Evolutionary conservation across 768 basidiomycete species (phyloP), one percentile per base, ranked within the genome.

Genomic region (Leccinum imitatum): DNA sequence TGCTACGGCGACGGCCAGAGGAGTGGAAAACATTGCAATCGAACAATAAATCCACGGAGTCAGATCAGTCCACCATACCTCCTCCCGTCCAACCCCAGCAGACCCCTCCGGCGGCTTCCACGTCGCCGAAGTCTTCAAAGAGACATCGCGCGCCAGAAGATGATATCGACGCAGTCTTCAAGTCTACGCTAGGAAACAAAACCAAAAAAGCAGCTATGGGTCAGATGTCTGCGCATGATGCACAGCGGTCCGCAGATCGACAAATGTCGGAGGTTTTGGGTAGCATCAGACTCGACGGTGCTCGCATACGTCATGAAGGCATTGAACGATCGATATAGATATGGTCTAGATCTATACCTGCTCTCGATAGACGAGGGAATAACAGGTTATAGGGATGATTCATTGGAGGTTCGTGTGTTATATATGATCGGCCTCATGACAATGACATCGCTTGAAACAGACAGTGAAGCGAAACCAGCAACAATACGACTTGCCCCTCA

Each of bases 321-420:
- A 4, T 78, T 99, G 56, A 98, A 98, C 73, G 90, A 95, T 66
- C 86, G 96, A 52, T 97, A 98, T 74, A 75, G 89, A 59, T 99
- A 99, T 66, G 93, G 92, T 37, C 80, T 99, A 59, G 87, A 95
- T 53, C 79, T 99, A 23, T 95, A 91, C 72, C 77, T 99, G 21
- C 83, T 99, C 52, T 98, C 95, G 0, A 98, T 99, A 72, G 97
- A 99, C 72, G 97, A 99, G 74, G 97, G 97, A 0, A 99, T 98
- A 65, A 95, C 94, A 23, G 97, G 97, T 1, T 99, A 98, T 73
- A 83, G 97, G 58, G 97, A 99, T 70, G 97, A 98, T 72, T 98
- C 96, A 0, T 78, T 99, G 4, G 94, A 98, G 82, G 95, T 93
- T 59, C 56, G 72, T 59, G 41, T 57, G 6, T n/a, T 27, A 11